Conservation (phyloP, 2,329 filamentous ascomycete species). For the Ophiocordyceps camponoti-floridani region DNA sequence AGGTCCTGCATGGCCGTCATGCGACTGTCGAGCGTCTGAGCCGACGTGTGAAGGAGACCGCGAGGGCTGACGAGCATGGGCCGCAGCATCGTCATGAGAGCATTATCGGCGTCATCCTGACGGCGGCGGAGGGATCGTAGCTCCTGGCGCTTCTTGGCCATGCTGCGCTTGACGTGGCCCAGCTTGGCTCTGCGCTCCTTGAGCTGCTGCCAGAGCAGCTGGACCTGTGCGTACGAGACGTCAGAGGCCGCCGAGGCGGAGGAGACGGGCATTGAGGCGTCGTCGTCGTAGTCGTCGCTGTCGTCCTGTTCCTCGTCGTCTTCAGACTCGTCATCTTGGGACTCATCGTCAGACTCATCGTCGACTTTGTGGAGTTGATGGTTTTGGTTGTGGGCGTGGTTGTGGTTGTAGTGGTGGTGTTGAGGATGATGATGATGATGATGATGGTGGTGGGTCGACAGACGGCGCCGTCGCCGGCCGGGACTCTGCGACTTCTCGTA, state of each 20-base stretch:
- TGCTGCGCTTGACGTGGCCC: slow-evolving; percentile 11
- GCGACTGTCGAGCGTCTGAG: slow-evolving; percentile 10
- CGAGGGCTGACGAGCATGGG: slow-evolving; percentile 15
- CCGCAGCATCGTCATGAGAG: slow-evolving; percentile 20
- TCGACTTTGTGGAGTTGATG: no score
- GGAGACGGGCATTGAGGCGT: neutral
- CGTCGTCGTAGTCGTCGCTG: neutral
- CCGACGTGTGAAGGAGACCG: slow-evolving; percentile 5
- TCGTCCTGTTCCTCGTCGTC: slow-evolving; percentile 1
- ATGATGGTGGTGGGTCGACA: no score
- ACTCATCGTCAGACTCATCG: slow-evolving; percentile 1
- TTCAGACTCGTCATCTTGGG: neutral
- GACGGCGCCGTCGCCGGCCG: neutral
- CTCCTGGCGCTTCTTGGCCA: slow-evolving; percentile 14
- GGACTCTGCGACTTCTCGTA: slow-evolving; percentile 12
- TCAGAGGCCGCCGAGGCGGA: slow-evolving; percentile 4
- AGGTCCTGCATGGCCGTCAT: slow-evolving; percentile 18
- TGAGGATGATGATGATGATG: no score
- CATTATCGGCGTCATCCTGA: slow-evolving; percentile 19
- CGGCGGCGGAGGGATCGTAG: slow-evolving; percentile 13
- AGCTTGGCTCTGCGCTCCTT: slow-evolving; percentile 14
- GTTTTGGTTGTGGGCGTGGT: no score
- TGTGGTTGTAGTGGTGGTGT: no score
- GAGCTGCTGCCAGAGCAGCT: slow-evolving; percentile 16
- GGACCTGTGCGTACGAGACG: slow-evolving; percentile 12